A percentile compares a stretch with the other conserved stretches of the same genome.
These are phyloP conservation scores for Metschnikowia gruessii DNA, from an alignment of 805 yeast genomes.

Conservation along the genomic window DNA sequence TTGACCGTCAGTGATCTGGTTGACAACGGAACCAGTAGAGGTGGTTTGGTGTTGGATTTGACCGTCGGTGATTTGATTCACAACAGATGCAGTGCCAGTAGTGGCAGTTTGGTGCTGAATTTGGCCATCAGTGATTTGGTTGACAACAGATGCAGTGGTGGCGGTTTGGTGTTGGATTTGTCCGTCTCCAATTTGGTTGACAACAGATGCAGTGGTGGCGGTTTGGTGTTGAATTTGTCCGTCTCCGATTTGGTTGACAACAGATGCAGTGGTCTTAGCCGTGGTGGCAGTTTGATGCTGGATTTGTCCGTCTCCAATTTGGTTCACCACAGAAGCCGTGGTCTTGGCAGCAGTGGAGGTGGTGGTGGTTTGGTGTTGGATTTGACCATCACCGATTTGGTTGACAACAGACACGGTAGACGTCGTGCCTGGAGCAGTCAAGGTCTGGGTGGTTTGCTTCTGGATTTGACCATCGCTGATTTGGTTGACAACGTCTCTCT, in stretches of 20 bases:
- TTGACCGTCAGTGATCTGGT: slow-evolving; percentile 33
- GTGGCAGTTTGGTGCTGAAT: slow-evolving; percentile 36
- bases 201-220: slow-evolving; percentile 19
- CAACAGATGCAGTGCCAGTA: slow-evolving; percentile 17
- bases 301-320: slow-evolving; percentile 19
- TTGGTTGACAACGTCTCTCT: slow-evolving; percentile 31
- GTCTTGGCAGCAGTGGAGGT: slow-evolving; percentile 6
- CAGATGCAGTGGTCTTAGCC: slow-evolving; percentile 25
- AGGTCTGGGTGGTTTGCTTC: slow-evolving; percentile 10
- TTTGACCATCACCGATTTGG: slow-evolving; percentile 23
- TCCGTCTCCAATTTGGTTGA: slow-evolving; percentile 30
- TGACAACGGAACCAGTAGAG: slow-evolving; percentile 9
- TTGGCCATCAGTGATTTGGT: slow-evolving; percentile 33
- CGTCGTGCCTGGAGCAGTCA: neutral
- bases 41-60: slow-evolving; percentile 30
- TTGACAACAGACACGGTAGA: no score
- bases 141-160: slow-evolving; percentile 10
- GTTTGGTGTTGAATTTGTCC: slow-evolving; percentile 50
- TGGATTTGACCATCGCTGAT: slow-evolving; percentile 18
- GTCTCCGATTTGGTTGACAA: slow-evolving; percentile 45
- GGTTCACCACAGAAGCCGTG: slow-evolving; percentile 15
- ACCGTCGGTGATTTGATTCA: slow-evolving; percentile 30
- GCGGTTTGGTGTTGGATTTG: slow-evolving; percentile 29
- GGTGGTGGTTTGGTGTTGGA: slow-evolving; percentile 14
- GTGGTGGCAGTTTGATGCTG: slow-evolving; percentile 15